phyloP scores from a whole-genome alignment of 2,329 filamentous ascomycete species.

The Dryadomyces quercus-mongolicae region DNA sequence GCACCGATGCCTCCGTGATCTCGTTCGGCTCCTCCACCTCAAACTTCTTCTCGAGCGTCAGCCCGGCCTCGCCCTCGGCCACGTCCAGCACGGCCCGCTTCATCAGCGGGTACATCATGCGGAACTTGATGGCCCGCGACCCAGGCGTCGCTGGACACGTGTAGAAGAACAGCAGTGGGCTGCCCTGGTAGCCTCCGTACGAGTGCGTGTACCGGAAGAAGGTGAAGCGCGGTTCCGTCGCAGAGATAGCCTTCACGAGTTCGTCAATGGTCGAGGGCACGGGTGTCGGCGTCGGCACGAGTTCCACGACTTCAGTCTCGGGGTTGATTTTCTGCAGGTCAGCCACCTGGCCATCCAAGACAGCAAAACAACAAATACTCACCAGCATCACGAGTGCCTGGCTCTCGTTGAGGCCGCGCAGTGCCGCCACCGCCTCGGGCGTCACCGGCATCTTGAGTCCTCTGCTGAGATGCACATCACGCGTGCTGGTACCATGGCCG shows the following conservation, averaged over 20 bases:
- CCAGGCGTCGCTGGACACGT: constrained; percentile 58
- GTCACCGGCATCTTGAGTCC: constrained; percentile 45
- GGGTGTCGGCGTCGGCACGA: constrained; percentile 38
- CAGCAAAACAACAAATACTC: constrained; percentile 1
- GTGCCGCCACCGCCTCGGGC: constrained; percentile 50
- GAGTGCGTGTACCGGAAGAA: constrained; percentile 60
- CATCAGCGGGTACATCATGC: constrained; percentile 73
- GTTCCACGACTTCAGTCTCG: constrained; percentile 54
- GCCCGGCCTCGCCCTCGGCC: constrained; percentile 51
- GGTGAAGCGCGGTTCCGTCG: constrained; percentile 61
- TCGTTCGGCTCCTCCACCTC: constrained; percentile 57
- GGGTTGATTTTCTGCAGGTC: constrained; percentile 57
- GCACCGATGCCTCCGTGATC: constrained; percentile 53
- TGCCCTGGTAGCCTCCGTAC: constrained; percentile 36
- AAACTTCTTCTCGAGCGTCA: constrained; percentile 59
- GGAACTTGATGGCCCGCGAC: constrained; percentile 62
- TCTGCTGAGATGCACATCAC: constrained; percentile 48
- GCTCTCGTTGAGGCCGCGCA: constrained; percentile 43
- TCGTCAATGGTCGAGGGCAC: constrained; percentile 44
- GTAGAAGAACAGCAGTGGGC: constrained; percentile 67
- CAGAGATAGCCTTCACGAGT: constrained; percentile 48
- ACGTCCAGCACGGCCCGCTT: constrained; percentile 54
- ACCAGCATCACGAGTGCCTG: constrained; percentile 54
- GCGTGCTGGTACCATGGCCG: constrained; percentile 49
- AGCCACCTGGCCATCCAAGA: background rate